Base-by-base conservation (phyloP, 768 basidiomycete species). In the Lentinula lateritia region DNA sequence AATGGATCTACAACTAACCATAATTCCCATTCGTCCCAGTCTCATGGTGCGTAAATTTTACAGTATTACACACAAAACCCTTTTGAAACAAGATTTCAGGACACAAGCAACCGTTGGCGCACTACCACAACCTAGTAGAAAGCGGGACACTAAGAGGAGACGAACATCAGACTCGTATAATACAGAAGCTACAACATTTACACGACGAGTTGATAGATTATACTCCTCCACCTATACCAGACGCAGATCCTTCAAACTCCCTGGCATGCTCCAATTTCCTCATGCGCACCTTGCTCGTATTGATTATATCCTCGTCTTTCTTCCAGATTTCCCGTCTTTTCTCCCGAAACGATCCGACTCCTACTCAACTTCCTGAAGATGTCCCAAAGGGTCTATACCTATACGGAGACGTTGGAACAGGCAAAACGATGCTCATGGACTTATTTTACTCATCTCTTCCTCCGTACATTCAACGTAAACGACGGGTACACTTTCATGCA, bases 391-490 rank as follows among this genome's bases (percentile, higher is more conserved):
- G 96, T 9, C 80, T 98, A 35, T 98, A 99, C 75, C 87, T 99
- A 18, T 94, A 92, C 71, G 97, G 96, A 36, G 92, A 94, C 66
- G 97, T 99, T 62, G 96, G 96, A 2, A 97, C 96, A 8, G 96
- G 97, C 13, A 98, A 98, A 79, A 91, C 90, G 0, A 98, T 98
- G 95, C 87, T 99, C 64, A 99, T 99, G 97, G 97, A 99, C 73
- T 80, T 99, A 23, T 97, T 97, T 74, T 95, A 90, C 77, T 83
- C 87, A 64, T 86, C 94, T 1, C 85, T 97, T 1, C 89, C 91
- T 0, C 67, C 80, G 0, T 76, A 80, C 48, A 76, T 91, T 58
- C 83, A 74, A 50, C 83, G 84, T 62, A 93, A 92, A 74, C 88
- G 92, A 58, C 83, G 97, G 35, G 93, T 98, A 15, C 97, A 99